Conservation (phyloP, 257 asterid genomes). For the Solanum ossicruentum region DNA sequence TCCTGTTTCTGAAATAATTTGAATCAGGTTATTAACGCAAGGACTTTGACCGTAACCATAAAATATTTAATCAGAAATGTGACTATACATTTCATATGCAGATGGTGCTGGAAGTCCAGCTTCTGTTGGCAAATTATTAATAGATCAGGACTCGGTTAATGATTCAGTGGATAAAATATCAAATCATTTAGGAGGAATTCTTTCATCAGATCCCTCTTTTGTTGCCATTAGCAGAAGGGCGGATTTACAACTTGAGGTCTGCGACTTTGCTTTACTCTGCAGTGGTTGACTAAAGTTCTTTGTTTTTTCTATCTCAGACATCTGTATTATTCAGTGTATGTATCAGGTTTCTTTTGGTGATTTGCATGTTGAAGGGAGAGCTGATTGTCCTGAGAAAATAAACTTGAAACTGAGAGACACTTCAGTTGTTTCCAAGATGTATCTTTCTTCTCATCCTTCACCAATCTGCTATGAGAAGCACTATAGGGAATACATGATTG, state of each 20-base stretch:
- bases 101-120: background rate
- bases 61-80: background rate
- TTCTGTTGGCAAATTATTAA: background rate
- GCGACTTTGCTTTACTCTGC: background rate
- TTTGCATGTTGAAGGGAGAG: conserved; percentile 20
- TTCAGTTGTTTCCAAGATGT: background rate
- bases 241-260: conserved; percentile 16
- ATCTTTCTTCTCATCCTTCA: conserved; percentile 11
- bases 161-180: background rate
- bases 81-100: background rate
- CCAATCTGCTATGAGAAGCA: conserved; percentile 18
- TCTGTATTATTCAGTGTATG: background rate
- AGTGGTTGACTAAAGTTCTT: background rate
- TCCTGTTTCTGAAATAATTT: background rate
- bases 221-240: background rate
- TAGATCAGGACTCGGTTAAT: background rate
- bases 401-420: conserved; percentile 15
- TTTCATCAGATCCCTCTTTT: background rate
- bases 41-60: background rate
- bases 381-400: conserved; percentile 18
- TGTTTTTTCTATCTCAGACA: background rate
- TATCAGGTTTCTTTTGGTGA: conserved; percentile 10
- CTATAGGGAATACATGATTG: conserved; percentile 18
- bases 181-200: background rate
- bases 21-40: background rate